Evolutionary conservation across 306 rosid genomes (phyloP).

Genomic region (Quercus parvula): DNA sequence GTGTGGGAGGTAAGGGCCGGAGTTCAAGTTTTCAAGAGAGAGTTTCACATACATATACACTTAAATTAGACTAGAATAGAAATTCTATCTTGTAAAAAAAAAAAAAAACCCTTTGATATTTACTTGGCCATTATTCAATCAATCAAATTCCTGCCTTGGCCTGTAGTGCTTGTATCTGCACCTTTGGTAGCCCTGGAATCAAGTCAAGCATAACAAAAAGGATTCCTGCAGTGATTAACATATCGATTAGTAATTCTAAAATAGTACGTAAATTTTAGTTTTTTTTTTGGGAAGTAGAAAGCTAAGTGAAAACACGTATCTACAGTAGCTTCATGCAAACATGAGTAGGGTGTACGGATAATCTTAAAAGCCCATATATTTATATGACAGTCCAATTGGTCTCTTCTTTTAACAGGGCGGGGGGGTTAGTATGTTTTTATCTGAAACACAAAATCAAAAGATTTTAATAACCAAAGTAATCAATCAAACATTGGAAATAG

Average conservation of each 20-base stretch:
- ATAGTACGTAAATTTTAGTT: no score
- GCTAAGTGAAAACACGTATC: background rate
- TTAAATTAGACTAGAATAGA: no score
- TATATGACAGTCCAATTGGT: slow-evolving; percentile 25
- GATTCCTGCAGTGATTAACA: background rate
- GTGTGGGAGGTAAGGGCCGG: no score
- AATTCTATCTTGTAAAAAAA: no score
- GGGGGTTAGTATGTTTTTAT: slow-evolving; percentile 15
- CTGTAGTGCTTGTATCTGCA: background rate
- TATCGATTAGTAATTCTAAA: background rate
- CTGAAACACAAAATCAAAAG: slow-evolving; percentile 46
- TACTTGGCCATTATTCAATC: background rate
- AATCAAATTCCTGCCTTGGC: background rate
- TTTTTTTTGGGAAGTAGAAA: background rate
- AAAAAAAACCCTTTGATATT: background rate
- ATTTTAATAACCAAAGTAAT: slow-evolving; percentile 43
- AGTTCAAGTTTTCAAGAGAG: no score
- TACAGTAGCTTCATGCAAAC: slow-evolving; percentile 16
- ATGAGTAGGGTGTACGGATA: slow-evolving; percentile 19
- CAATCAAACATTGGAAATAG: slow-evolving; percentile 71
- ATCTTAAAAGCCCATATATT: slow-evolving; percentile 19
- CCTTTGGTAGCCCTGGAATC: background rate
- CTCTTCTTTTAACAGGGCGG: slow-evolving; percentile 46
- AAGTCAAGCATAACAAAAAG: background rate
- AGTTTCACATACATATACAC: no score